Evolutionary conservation across 1,284 basidiomycete genomes (phyloP).

Genomic region (Ustilago shanxiensis): DNA sequence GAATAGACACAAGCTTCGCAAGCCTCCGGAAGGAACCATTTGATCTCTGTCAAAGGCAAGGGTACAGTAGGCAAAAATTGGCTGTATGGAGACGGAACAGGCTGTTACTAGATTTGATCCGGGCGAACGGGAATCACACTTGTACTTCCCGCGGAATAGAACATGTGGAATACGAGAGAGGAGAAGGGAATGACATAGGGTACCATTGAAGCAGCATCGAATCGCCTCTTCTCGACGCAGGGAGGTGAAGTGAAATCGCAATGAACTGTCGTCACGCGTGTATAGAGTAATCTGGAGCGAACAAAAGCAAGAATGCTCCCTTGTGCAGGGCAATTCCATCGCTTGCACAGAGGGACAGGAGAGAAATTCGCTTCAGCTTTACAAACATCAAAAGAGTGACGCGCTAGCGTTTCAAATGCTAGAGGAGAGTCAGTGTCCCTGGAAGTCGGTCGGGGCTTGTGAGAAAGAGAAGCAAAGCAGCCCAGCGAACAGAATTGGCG

Average conservation of each 20-base stretch:
- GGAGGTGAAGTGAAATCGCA: constrained; percentile 2
- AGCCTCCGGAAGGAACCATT: no score
- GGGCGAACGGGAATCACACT: background rate
- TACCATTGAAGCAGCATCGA: background rate
- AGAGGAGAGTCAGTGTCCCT: no score
- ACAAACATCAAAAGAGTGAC: background rate
- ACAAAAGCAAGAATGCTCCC: background rate
- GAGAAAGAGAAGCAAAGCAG: background rate
- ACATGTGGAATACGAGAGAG: background rate
- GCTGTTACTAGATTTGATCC: background rate
- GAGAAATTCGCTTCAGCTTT: constrained; percentile 1
- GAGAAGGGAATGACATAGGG: background rate
- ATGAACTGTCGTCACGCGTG: constrained; percentile 13
- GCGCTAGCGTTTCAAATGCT: no score
- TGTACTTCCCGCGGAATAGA: background rate
- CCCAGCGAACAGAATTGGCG: background rate
- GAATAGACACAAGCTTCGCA: no score
- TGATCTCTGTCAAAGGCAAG: background rate
- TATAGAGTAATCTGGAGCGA: background rate
- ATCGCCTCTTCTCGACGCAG: background rate
- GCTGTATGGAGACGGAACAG: background rate
- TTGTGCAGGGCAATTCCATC: no score
- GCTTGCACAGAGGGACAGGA: background rate
- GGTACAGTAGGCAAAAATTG: no score
- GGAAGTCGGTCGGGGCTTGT: background rate